Evolutionary conservation across 345 rosid genomes (phyloP), one percentile per base, ranked within the genome.

Genomic region (Linum tenue): DNA sequence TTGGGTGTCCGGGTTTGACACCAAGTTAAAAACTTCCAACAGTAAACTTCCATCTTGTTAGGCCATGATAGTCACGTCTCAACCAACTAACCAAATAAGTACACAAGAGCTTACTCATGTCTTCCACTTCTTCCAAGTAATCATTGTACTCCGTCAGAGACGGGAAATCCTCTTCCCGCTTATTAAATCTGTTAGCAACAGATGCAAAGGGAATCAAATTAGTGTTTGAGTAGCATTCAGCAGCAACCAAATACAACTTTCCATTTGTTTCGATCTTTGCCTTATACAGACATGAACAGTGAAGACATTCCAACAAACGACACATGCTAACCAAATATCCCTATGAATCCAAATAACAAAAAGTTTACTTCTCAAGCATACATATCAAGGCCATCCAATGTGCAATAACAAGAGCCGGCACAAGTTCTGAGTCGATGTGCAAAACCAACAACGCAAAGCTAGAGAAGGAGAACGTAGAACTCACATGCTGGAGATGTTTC

Each of bases 101-200:
- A 7, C 44, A 42, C 11, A 2, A 64, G 59, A 63, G 73, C 92
- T 66, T 74, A 95, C 99, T 75, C 95, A 95, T 91, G 67, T 88
- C 88, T 81, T 95, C 99, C 50, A 95, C 96, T 73, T 89, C 91
- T 77, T 91, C 98, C 82, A 91, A 81, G 77, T 87, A 91, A 81
- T 95, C 94, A 75, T 91, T 89, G 77, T 91, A 95, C 68, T 89
- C 99, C 63, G 48, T 80, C 70, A 91, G 55, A 48, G 90, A 83
- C 38, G 87, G 78, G 64, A 91, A 95, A 79, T 89, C 97, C 5
- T 90, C 96, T 76, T 89, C 91, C 69, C 92, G 80, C 80, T 82
- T 95, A 70, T 95, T 95, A 77, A 61, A 95, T 82, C 99, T 95
- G 65, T 31, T 60, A 22, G 38, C 60, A 69, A 68, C 17, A 15